These are phyloP conservation scores for Orobanche coerulescens DNA, from an alignment of 257 asterid species.

Conservation along the genomic window DNA sequence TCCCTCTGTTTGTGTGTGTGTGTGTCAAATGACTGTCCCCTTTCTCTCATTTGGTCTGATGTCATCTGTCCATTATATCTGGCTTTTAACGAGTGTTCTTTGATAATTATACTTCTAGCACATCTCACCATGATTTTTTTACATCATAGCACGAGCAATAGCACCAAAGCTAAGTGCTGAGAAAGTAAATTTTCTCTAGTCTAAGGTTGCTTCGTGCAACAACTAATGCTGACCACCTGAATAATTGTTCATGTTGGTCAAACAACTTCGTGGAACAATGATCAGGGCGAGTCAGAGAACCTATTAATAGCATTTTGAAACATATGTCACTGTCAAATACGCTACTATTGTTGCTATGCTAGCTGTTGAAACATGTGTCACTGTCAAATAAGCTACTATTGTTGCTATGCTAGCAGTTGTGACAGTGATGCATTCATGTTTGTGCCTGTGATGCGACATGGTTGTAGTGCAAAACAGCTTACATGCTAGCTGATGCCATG, in stretches of 20 bases:
- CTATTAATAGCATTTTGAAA: background rate
- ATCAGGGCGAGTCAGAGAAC: background rate
- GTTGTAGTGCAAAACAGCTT: background rate
- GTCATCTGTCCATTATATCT: background rate
- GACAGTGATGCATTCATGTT: background rate
- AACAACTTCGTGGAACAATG: background rate
- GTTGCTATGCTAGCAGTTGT: background rate
- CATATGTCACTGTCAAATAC: background rate
- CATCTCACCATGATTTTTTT: background rate
- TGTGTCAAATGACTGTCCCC: background rate
- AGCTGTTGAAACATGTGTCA: background rate
- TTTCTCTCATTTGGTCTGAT: background rate
- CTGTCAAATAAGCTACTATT: background rate
- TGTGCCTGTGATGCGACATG: background rate
- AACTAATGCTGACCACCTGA: no score
- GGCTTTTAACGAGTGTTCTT: background rate
- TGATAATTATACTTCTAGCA: background rate
- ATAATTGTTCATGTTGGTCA: background rate
- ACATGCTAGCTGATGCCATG: background rate
- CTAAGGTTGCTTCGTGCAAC: background rate
- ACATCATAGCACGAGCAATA: background rate
- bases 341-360: background rate
- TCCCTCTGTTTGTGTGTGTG: no score
- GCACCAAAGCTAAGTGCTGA: background rate
- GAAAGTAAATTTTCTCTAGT: background rate